These are phyloP conservation scores for Trichoderma polysporum DNA, from an alignment of 2,329 filamentous ascomycete species.

Conservation along the genomic window DNA sequence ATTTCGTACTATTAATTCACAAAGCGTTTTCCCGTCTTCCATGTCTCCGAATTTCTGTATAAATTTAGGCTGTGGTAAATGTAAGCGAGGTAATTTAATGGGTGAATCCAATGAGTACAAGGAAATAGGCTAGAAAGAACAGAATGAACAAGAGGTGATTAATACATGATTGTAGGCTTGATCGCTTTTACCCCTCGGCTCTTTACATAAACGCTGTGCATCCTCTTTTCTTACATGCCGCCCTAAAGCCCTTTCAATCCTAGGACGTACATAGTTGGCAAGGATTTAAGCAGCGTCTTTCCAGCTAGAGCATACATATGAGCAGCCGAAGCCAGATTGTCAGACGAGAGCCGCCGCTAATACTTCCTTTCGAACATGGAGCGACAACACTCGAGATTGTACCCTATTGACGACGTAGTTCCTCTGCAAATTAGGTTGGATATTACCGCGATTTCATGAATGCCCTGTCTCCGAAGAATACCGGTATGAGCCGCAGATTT, in stretches of 20 bases:
- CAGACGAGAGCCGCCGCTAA: background rate
- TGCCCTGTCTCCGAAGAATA: background rate
- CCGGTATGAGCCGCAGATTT: background rate
- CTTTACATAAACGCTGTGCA: background rate
- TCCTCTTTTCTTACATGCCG: background rate
- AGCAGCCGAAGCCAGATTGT: background rate
- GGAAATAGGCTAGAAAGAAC: background rate
- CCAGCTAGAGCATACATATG: background rate
- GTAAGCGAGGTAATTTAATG: background rate
- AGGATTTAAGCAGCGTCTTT: background rate
- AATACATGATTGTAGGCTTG: background rate
- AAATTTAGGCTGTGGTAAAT: background rate
- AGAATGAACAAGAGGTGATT: background rate
- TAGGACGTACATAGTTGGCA: background rate
- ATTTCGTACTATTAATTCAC: too few species aligned
- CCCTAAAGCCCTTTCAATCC: background rate
- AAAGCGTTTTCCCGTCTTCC: too few species aligned
- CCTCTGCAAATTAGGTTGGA: background rate
- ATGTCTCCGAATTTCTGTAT: background rate
- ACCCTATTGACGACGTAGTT: too few species aligned
- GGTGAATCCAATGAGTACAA: background rate
- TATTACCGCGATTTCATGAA: background rate
- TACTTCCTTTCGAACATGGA: background rate
- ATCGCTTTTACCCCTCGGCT: background rate
- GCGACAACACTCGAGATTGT: background rate